A percentile compares a stretch with the other conserved stretches of the same genome.
These are phyloP conservation scores for Ploettnerulaceae sp. DNA, from an alignment of 2,329 filamentous ascomycete genomes.

Conservation along the genomic window DNA sequence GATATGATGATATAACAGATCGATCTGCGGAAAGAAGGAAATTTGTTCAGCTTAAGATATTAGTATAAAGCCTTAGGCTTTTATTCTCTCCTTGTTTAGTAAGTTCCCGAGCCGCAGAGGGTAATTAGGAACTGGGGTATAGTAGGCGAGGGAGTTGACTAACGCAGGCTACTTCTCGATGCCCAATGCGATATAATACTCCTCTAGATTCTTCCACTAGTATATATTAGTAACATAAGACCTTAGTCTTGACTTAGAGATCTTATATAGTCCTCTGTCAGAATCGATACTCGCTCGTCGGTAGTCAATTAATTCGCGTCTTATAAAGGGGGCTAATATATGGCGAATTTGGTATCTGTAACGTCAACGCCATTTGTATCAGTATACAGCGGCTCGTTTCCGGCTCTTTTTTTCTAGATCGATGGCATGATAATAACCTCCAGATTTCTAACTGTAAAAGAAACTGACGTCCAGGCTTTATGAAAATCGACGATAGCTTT, in stretches of 20 bases:
- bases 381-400: not conserved
- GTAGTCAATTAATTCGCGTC: not conserved
- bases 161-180: not conserved
- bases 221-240: not conserved
- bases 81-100: not conserved
- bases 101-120: not conserved
- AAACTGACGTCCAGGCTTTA: conserved; percentile 1
- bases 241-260: not conserved
- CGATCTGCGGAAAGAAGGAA: not conserved
- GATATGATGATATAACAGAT: not conserved
- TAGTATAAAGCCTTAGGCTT: not conserved
- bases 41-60: not conserved
- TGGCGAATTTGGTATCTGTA: not conserved
- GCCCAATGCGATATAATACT: not conserved
- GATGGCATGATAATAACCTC: not conserved
- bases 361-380: not conserved
- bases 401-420: not conserved
- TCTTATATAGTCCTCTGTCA: conserved; percentile 2
- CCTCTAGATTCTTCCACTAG: not conserved
- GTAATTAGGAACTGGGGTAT: not conserved
- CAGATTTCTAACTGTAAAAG: not conserved
- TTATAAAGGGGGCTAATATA: not conserved
- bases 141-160: not conserved
- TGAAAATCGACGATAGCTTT: conserved; percentile 1
- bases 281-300: not conserved